A percentile compares a stretch with the other conserved stretches of the same genome.
Conservation (phyloP, 352 stramenopile genomes). For the Phytophthora lateralis region DNA sequence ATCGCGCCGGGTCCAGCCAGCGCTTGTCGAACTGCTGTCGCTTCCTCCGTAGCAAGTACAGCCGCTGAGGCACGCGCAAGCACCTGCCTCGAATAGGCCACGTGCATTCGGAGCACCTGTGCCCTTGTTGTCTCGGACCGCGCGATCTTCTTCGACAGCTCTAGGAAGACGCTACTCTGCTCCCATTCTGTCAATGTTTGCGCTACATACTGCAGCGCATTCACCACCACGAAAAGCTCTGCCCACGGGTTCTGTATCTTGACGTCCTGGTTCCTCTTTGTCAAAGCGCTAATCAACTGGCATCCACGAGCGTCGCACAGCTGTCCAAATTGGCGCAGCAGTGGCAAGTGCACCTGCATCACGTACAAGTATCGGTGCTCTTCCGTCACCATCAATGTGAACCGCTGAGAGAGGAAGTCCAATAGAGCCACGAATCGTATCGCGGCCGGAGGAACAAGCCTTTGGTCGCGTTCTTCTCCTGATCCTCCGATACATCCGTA, state of each 20-base stretch:
- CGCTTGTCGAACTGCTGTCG: conserved; percentile 67
- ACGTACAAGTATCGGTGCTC: conserved; percentile 82
- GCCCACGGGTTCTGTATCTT: conserved; percentile 19
- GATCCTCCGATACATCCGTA: not conserved
- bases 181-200: conserved; percentile 60
- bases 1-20: conserved; percentile 68
- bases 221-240: conserved; percentile 56
- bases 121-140: conserved; percentile 57
- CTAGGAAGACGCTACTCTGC: conserved; percentile 70
- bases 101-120: conserved; percentile 65
- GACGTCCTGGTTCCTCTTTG: conserved; percentile 11
- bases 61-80: conserved; percentile 57
- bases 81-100: conserved; percentile 57
- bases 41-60: conserved; percentile 72
- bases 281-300: conserved; percentile 16
- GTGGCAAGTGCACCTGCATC: conserved; percentile 63
- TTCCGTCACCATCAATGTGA: conserved; percentile 64
- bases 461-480: conserved; percentile 8
- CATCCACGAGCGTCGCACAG: conserved; percentile 35
- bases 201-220: conserved; percentile 49
- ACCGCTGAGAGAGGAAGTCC: conserved; percentile 72
- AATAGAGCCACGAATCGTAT: conserved; percentile 55
- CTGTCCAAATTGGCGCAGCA: conserved; percentile 48
- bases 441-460: conserved; percentile 34
- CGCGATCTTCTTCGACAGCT: conserved; percentile 62